Conservation (phyloP, 208 protist genomes). For the Baffinella frigidus region DNA sequence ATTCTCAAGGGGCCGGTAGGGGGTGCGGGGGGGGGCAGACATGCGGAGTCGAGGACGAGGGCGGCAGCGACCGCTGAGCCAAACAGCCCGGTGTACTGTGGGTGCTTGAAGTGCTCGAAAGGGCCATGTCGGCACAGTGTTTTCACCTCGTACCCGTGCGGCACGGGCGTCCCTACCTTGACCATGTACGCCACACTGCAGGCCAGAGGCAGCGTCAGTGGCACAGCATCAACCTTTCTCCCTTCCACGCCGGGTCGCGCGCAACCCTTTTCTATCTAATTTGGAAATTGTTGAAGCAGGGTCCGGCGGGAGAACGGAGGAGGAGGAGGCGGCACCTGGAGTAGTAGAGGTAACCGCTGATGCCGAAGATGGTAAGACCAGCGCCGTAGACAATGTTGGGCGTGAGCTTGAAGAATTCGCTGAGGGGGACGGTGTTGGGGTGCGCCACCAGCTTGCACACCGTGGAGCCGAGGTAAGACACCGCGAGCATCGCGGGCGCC, state of each 20-base stretch:
- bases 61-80: background rate
- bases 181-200: background rate
- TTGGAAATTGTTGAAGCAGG: background rate
- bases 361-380: background rate
- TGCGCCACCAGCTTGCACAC: background rate
- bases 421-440: background rate
- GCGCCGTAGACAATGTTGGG: background rate
- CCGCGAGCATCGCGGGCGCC: background rate
- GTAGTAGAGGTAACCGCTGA: background rate
- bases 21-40: no score
- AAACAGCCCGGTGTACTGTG: background rate
- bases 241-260: no score
- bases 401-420: background rate
- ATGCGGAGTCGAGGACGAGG: background rate
- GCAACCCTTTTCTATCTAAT: no score
- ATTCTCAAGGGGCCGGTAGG: no score
- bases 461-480: background rate
- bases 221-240: background rate
- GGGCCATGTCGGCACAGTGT: background rate
- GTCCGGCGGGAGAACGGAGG: background rate
- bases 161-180: background rate
- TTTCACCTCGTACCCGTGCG: background rate
- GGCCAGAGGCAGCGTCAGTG: background rate
- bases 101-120: constrained; percentile 8
- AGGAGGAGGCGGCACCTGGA: background rate